Base-by-base conservation (phyloP, 2,329 filamentous ascomycete genomes). In the Nigrospora osmanthi region DNA sequence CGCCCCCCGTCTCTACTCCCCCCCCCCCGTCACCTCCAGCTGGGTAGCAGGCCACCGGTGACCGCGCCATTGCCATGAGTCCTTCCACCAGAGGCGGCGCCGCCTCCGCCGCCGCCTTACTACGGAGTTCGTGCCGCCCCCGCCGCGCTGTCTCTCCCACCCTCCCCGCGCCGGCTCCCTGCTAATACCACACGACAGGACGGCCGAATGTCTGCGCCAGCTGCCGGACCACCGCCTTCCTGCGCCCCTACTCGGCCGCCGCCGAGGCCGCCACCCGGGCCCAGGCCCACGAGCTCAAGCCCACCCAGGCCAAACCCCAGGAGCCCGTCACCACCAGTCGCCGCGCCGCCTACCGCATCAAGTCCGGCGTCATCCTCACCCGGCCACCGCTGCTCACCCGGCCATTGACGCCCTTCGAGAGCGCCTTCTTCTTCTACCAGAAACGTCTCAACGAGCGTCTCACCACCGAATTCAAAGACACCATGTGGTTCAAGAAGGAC, bases 371-470 rank as follows among this genome's bases (percentile, higher is more conserved):
- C 48, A 80, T 97, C 54, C 81, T 98, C 51, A 93, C 89, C 38
- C 88, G 93, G 28, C 81, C 93, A 40, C 93, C 93, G 7, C 73
- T 94, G 47, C 75, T 98, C 58, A 97, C 93, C 23, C 85, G 87
- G 54, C 75, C 85, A 49, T 82, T 91, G 44, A 87, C 86, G 32
- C 76, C 87, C 12, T 97, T 98, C 67, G 93, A 98, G 67, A 86
- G 89, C 60, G 77, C 91, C 52, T 97, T 85, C 70, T 95, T 85
- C 74, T 89, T 98, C 64, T 98, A 98, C 71, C 93, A 98, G 71
- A 91, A 91, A 58, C 89, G 93, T 13, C 77, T 98, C 49, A 95
- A 97, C 66, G 93, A 98, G 73, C 87, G 93, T 37, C 76, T 95
- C 43, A 82, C 84, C 16, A 77, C 93, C 5, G 87, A 90, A 2